Base-by-base conservation (phyloP, 345 rosid genomes). In the Citrus sp. region DNA sequence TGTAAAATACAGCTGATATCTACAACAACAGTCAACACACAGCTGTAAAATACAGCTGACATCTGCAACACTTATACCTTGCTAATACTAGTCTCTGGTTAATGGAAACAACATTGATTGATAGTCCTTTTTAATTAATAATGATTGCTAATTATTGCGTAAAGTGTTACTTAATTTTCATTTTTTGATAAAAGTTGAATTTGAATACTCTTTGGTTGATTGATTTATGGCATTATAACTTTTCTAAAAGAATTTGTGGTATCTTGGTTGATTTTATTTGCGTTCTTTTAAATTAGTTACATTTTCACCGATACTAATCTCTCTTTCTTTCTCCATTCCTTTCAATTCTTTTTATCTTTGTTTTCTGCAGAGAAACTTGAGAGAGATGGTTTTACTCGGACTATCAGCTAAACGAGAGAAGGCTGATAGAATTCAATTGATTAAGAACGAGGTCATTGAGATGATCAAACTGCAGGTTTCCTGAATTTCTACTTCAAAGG, bases 401-500 rank as follows among this genome's bases (percentile, higher is more conserved):
- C 72, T 75, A 34, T 73, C 85, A 12, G 82, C 86, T 8, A 86
- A 83, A 73, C 83, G 76, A 38, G 88, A 83, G 75, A 86, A 86
- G 79, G 88, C 84, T 77, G 83, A 81, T 40, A 83, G 82, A 63
- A 79, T 86, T 79, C 82, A 79, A 59, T 81, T 76, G 68, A 80
- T 82, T 1, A 83, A 80, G 65, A 56, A 40, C 78, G 86, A 85
- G 75, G 77, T 85, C 40, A 58, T 30, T 56, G 86, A 85, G 68
- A 85, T 82, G 84, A 83, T 85, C 77, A 80, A 72, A 73, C 51
- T 37, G 51, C 84, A 78, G 82, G 88, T 81, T 73, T 72, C 73
- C 81, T 80, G 37, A n/a, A 74, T 56, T n/a, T 46, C 75, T 61
- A 46, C 61, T 72, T 65, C 28, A 34, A 56, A 8, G 24, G 24